Conservation (phyloP, 2,329 filamentous ascomycete species). For the Beauveria sp. region DNA sequence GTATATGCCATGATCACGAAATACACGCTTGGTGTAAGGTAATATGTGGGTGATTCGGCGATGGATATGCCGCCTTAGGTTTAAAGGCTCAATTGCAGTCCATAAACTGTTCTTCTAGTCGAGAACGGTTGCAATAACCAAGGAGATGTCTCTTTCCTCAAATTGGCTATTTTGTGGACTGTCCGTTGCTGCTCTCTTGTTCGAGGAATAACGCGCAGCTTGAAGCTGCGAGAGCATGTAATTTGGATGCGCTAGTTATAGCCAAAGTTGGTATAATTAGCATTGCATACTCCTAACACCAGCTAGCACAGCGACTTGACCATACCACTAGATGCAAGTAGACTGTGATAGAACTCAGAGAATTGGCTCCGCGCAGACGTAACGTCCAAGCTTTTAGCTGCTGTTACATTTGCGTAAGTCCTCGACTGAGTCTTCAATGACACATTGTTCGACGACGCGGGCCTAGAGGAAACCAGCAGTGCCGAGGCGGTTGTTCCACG, state of each 20-base stretch:
- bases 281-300: not conserved
- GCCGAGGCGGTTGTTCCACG: not conserved
- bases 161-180: not conserved
- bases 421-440: not conserved
- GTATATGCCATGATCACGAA: slow-evolving; percentile 2
- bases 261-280: not conserved
- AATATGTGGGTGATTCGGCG: not conserved
- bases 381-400: not conserved
- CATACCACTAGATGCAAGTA: not conserved
- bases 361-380: not conserved
- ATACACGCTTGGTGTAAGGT: not conserved
- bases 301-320: not conserved
- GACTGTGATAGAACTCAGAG: not conserved
- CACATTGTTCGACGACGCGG: not conserved
- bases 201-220: not conserved
- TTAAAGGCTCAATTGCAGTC: not conserved
- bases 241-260: not conserved
- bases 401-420: not conserved
- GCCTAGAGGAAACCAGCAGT: not conserved
- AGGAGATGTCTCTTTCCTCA: not conserved
- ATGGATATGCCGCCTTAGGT: not conserved
- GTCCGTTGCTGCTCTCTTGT: not conserved
- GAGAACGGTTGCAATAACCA: not conserved
- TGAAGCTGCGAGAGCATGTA: not conserved
- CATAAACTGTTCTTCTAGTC: not conserved